These are phyloP conservation scores for Yarrowia sp. DNA, from an alignment of 805 yeast genomes.

Conservation along the genomic window DNA sequence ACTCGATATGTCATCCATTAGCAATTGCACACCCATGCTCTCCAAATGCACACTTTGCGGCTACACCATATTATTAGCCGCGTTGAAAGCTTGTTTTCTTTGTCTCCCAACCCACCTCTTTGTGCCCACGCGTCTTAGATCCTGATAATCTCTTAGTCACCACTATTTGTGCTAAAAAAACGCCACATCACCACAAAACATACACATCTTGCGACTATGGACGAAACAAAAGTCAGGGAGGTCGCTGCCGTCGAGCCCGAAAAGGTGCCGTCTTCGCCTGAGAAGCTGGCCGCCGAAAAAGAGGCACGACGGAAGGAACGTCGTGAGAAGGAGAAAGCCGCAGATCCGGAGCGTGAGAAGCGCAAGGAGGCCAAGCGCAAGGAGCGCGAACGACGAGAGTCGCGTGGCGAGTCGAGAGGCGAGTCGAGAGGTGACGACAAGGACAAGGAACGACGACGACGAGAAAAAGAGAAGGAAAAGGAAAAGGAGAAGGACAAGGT, in stretches of 20 bases:
- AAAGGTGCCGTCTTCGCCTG: conserved; percentile 17
- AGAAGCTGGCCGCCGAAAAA: conserved; percentile 1
- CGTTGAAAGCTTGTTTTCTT: background rate
- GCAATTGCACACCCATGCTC: background rate
- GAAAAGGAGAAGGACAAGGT: background rate
- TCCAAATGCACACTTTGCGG: background rate
- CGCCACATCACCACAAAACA: background rate
- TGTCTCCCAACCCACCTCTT: background rate
- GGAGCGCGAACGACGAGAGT: conserved; percentile 2
- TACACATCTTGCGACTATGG: background rate
- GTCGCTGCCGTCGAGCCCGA: background rate
- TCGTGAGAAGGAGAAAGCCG: conserved; percentile 12
- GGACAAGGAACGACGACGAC: conserved; percentile 8
- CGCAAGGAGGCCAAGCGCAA: conserved; percentile 3
- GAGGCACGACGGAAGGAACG: conserved; percentile 18
- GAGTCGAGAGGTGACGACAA: background rate
- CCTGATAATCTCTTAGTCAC: conserved; percentile 1
- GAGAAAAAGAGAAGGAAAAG: background rate
- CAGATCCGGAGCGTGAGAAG: conserved; percentile 12
- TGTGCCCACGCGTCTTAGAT: background rate
- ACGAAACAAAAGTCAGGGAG: background rate
- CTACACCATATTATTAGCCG: background rate
- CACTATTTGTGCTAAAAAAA: background rate
- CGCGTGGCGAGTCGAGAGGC: background rate
- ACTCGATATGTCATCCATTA: background rate